Percentiles rank a stretch among this genome's conserved stretches.
Conservation (phyloP, 192 early-diverging fungal species). For the Coemansia erecta region DNA sequence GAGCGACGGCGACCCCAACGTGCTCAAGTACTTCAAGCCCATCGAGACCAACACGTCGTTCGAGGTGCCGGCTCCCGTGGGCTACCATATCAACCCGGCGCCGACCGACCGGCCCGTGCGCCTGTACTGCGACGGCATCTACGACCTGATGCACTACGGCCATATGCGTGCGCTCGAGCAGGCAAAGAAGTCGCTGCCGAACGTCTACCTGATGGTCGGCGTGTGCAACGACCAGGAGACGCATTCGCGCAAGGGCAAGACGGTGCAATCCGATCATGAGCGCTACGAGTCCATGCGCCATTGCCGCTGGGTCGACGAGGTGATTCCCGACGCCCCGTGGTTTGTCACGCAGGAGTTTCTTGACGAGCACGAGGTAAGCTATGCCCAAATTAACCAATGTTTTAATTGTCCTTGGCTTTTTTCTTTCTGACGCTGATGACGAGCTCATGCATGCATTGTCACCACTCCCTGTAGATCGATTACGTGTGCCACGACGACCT, state of each 20-base stretch:
- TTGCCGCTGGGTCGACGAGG: conserved; percentile 84
- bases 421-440: neutral
- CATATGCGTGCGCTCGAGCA: conserved; percentile 79
- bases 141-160: conserved; percentile 82
- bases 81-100: conserved; percentile 62
- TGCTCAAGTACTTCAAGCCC: conserved; percentile 31
- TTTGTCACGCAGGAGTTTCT: conserved; percentile 71
- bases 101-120: conserved; percentile 70
- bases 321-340: conserved; percentile 77
- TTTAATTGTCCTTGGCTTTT: neutral
- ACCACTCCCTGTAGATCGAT: conserved; percentile 57
- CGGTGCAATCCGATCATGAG: conserved; percentile 74
- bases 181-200: conserved; percentile 75
- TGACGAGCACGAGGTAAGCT: conserved; percentile 60
- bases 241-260: conserved; percentile 77
- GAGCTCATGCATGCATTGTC: conserved; percentile 1
- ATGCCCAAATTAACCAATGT: neutral
- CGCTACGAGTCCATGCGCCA: conserved; percentile 77
- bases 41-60: conserved; percentile 41
- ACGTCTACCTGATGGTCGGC: conserved; percentile 75
- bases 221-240: conserved; percentile 74
- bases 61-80: conserved; percentile 37
- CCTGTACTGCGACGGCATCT: conserved; percentile 86
- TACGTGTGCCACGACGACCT: conserved; percentile 83
- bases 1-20: conserved; percentile 43